Base-by-base conservation (phyloP, 345 rosid species). In the Camelina sativa region DNA sequence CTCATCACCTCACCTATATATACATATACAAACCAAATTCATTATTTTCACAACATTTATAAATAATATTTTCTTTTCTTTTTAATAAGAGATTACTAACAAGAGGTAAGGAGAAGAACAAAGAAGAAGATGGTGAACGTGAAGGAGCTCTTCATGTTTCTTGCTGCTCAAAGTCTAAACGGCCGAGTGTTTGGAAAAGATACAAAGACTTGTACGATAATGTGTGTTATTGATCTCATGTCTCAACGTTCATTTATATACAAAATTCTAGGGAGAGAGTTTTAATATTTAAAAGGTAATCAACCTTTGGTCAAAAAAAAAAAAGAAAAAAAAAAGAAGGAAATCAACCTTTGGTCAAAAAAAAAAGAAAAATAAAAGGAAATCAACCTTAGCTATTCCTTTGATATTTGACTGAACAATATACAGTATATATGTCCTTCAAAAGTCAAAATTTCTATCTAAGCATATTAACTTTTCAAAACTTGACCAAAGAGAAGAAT, bases 1-100 rank as follows among this genome's bases (percentile, higher is more conserved):
- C 70, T 40, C 77, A 64, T 73, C 47, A 73, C 71, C 54, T 54
- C 56, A 32, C 71, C 64, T 73, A 54, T 61, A n/a, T 16, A 30
- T 5, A 47, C 1, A 59, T 58, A 35, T 34, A 62, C 7, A 62
- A 32, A 72, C 23, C 20, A 22, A 60, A 59, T 12, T 17, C 48
- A 60, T 48, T 57, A 5, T 2, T n/a, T 23, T 50, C 11, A 62
- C 32, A 62, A 19, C 17, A 12, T 17, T 12, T 34, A 34, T 4
- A 28, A 28, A 28, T 28, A 28, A 28, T 28, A 28, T 28, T 28
- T 25, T 23, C 2, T 23, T 25, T 28, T 28, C 3, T 4, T 28
- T 28, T 28, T 28, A 28, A 28, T 28, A 28, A 59, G 28, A 37
- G 60, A 50, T 61, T 9, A 71, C 75, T 37, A 48, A 71, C 75